Percentiles rank a stretch among this genome's conserved stretches.
These are phyloP conservation scores for Epithemia pelagica DNA, from an alignment of 108 stramenopile genomes.

Conservation along the genomic window DNA sequence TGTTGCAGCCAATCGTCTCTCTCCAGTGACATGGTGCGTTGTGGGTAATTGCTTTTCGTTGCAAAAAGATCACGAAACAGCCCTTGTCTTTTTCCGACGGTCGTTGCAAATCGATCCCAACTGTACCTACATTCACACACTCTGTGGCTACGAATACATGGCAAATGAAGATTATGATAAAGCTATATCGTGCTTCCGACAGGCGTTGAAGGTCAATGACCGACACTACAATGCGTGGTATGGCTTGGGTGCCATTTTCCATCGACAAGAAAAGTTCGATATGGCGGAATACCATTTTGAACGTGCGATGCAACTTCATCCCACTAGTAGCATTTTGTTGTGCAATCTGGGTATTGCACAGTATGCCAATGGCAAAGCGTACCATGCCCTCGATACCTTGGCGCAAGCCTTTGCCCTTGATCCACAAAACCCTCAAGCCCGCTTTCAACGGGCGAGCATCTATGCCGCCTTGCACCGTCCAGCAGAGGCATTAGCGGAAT, in stretches of 20 bases:
- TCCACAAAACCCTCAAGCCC: slow-evolving; percentile 90
- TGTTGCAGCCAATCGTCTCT: slow-evolving; percentile 75
- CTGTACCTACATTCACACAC: slow-evolving; percentile 93
- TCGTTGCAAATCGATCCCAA: slow-evolving; percentile 84
- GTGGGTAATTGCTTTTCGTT: slow-evolving; percentile 96
- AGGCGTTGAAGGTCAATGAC: slow-evolving; percentile 83
- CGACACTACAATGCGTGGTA: slow-evolving; percentile 92
- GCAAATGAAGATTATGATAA: slow-evolving; percentile 96
- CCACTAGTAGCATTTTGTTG: slow-evolving; percentile 80
- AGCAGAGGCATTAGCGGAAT: slow-evolving; percentile 79
- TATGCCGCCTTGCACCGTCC: slow-evolving; percentile 84
- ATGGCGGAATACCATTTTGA: slow-evolving; percentile 95
- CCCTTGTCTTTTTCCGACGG: slow-evolving; percentile 88
- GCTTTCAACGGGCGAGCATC: slow-evolving; percentile 91
- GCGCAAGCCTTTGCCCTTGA: slow-evolving; percentile 76
- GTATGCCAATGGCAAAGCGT: slow-evolving; percentile 81
- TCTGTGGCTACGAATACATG: slow-evolving; percentile 96
- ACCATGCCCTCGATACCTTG: slow-evolving; percentile 87
- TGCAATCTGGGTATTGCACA: slow-evolving; percentile 94
- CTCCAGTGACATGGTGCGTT: slow-evolving; percentile 93
- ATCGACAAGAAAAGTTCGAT: slow-evolving; percentile 94
- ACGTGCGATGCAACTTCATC: slow-evolving; percentile 82
- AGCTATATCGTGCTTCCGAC: slow-evolving; percentile 86
- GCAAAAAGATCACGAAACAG: slow-evolving; percentile 96
- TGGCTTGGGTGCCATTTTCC: slow-evolving; percentile 95